Base-by-base conservation (phyloP, 2,329 filamentous ascomycete species). In the Chaetomium sp. region DNA sequence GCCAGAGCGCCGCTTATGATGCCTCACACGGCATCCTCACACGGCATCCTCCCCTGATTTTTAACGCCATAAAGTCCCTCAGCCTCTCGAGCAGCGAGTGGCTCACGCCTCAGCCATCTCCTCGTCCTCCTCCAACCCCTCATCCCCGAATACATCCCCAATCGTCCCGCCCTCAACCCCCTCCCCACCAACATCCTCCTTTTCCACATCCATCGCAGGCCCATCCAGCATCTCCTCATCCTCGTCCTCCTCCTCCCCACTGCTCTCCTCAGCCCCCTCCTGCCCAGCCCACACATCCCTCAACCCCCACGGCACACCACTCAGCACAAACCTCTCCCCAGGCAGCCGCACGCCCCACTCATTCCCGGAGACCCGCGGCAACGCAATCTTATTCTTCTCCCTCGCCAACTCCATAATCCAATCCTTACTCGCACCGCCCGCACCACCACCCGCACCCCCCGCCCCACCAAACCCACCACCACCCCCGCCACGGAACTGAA, bases 371-470 rank as follows among this genome's bases (percentile, higher is more conserved):
- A 90, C 84, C 66, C 83, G 82, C 23, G 88, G 88, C 67, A 93
- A 77, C 1, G 83, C 84, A 31, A 89, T 80, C 71, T 85, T 85
- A 77, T 93, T 93, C 68, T 88, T 80, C 73, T 90, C 87, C 68
- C 83, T 81, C 13, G 90, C 91, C n/a, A 92, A 80, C 74, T 93
- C 90, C 63, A 88, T 79, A 79, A 93, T 82, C 76, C 90, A 93
- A 69, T 94, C 91, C 74, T 93, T 93, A 75, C 82, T 85, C 58
- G 86, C 79, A 38, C 83, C 77, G 7, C 77, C 78, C 19, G 45
- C 45, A 2, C 74, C 76, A 1, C 70, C 79, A 58, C 79, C 64
- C 0, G 70, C 79, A 60, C 79, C 64, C 0, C 64, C 61, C 0
- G 58, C 61, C 0, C 61, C 65, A 21, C 29, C 29, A 29, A 35